Percentiles rank a stretch among this genome's conserved stretches.
Evolutionary conservation across 2,329 filamentous ascomycete species (phyloP).

Genomic region (Grosmannia huntii): DNA sequence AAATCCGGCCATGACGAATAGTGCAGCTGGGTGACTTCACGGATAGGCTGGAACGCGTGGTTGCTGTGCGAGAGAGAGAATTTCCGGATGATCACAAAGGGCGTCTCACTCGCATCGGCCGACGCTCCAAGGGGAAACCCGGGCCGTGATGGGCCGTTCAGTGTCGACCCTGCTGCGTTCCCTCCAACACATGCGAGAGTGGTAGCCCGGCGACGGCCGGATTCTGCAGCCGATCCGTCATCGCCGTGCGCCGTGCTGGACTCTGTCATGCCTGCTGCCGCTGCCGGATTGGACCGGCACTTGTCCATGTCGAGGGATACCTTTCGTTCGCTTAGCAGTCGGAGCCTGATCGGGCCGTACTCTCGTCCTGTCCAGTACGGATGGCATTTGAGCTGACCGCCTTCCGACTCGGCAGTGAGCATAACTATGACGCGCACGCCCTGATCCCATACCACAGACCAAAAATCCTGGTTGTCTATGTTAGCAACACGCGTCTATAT

Average conservation of each 20-base stretch:
- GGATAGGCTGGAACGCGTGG: conserved; percentile 71
- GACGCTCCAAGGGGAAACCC: conserved; percentile 8
- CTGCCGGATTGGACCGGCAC: neutral
- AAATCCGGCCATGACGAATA: conserved; percentile 98
- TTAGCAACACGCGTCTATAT: neutral
- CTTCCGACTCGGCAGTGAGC: conserved; percentile 88
- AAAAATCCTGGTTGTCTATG: conserved; percentile 60
- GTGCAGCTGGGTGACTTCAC: conserved; percentile 88
- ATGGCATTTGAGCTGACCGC: conserved; percentile 88
- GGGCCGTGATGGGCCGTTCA: neutral
- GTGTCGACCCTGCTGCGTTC: conserved; percentile 1
- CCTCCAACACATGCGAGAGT: conserved; percentile 34
- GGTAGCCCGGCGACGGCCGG: conserved; percentile 37
- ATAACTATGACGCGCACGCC: conserved; percentile 92
- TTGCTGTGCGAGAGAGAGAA: conserved; percentile 68
- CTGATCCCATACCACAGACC: conserved; percentile 95
- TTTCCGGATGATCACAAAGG: conserved; percentile 73
- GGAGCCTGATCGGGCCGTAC: conserved; percentile 67
- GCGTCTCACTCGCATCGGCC: conserved; percentile 39
- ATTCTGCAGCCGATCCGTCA: conserved; percentile 19
- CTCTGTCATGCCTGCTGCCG: neutral
- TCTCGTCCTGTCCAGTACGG: conserved; percentile 76
- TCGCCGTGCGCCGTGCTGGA: neutral
- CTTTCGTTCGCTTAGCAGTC: conserved; percentile 67
- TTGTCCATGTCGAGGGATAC: conserved; percentile 62